Percentiles rank a stretch among this genome's conserved stretches.
These are phyloP conservation scores for Jaenimonas drosophilae DNA, from an alignment of 208 protist genomes.

Conservation along the genomic window DNA sequence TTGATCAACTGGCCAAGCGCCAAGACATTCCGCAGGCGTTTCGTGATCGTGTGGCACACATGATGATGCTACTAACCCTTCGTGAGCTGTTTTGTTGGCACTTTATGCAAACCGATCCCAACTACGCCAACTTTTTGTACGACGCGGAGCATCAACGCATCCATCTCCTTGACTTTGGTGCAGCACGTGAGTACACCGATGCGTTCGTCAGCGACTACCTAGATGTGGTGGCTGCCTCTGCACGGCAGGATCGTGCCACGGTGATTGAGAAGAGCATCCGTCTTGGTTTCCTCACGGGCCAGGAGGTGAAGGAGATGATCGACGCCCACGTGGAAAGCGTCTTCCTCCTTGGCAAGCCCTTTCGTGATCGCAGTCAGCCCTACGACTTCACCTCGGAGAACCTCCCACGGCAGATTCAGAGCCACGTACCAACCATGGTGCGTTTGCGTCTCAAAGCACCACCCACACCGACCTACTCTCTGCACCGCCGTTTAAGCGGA, in stretches of 20 bases:
- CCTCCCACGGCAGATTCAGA: slow-evolving; percentile 71
- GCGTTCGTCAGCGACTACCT: slow-evolving; percentile 90
- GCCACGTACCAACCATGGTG: slow-evolving; percentile 90
- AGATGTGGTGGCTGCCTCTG: slow-evolving; percentile 84
- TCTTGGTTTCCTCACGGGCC: slow-evolving; percentile 95
- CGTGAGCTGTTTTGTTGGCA: slow-evolving; percentile 91
- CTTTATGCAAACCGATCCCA: slow-evolving; percentile 98
- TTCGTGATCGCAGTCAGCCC: slow-evolving; percentile 31
- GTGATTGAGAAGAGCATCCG: slow-evolving; percentile 82
- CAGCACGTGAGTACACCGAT: slow-evolving; percentile 69
- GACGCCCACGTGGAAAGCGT: slow-evolving; percentile 87
- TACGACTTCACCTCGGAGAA: slow-evolving; percentile 88
- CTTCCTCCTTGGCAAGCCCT: slow-evolving; percentile 86
- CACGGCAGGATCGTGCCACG: slow-evolving; percentile 47
- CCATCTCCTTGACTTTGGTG: slow-evolving; percentile 93
- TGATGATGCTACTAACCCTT: slow-evolving; percentile 78
- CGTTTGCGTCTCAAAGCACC: slow-evolving; percentile 80
- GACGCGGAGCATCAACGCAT: slow-evolving; percentile 51
- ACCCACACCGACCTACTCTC: slow-evolving; percentile 91
- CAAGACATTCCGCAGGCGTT: slow-evolving; percentile 45
- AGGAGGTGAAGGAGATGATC: slow-evolving; percentile 86
- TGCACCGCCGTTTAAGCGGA: slow-evolving; percentile 94
- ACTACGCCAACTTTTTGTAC: slow-evolving; percentile 96
- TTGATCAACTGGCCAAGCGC: slow-evolving; percentile 41
- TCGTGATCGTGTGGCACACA: slow-evolving; percentile 67